These are phyloP conservation scores for Moesziomyces antarcticus DNA, from an alignment of 1,284 basidiomycete species.

Conservation along the genomic window DNA sequence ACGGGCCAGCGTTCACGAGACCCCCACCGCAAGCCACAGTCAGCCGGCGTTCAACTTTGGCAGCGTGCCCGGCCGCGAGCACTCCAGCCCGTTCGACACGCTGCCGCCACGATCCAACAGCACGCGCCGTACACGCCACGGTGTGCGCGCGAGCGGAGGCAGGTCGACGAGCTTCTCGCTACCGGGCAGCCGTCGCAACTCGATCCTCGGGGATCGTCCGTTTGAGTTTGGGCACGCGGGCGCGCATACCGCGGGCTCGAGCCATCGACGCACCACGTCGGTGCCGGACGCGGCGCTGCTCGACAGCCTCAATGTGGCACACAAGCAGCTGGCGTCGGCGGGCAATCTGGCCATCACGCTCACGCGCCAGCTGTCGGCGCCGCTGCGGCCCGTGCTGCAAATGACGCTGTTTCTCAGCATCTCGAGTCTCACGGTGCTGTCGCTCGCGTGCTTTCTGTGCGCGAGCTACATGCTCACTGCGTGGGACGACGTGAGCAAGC, in stretches of 20 bases:
- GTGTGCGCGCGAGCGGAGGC: slow-evolving; percentile 21
- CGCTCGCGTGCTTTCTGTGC: slow-evolving; percentile 50
- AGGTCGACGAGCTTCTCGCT: slow-evolving; percentile 43
- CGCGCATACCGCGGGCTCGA: neutral
- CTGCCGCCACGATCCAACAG: slow-evolving; percentile 43
- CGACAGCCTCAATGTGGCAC: slow-evolving; percentile 50
- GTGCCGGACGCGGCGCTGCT: slow-evolving; percentile 47
- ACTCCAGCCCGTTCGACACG: slow-evolving; percentile 27
- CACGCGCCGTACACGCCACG: slow-evolving; percentile 33
- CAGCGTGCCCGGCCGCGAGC: slow-evolving; percentile 11
- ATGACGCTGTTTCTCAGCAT: slow-evolving; percentile 57
- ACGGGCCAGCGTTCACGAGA: slow-evolving; percentile 14
- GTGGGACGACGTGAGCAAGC: slow-evolving; percentile 54
- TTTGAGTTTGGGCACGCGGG: slow-evolving; percentile 5
- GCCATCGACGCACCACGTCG: slow-evolving; percentile 25
- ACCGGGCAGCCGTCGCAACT: slow-evolving; percentile 46
- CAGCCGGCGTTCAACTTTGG: slow-evolving; percentile 30
- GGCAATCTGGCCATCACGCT: slow-evolving; percentile 54
- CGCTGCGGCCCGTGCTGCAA: slow-evolving; percentile 54
- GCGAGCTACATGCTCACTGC: slow-evolving; percentile 55
- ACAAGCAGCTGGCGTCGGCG: slow-evolving; percentile 54
- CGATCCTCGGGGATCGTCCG: slow-evolving; percentile 31
- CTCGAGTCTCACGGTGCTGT: slow-evolving; percentile 53
- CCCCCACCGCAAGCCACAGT: slow-evolving; percentile 13
- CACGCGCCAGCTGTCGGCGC: slow-evolving; percentile 55